Base-by-base conservation (phyloP, 202 grass and related monocot species). In the Musa balbisiana region DNA sequence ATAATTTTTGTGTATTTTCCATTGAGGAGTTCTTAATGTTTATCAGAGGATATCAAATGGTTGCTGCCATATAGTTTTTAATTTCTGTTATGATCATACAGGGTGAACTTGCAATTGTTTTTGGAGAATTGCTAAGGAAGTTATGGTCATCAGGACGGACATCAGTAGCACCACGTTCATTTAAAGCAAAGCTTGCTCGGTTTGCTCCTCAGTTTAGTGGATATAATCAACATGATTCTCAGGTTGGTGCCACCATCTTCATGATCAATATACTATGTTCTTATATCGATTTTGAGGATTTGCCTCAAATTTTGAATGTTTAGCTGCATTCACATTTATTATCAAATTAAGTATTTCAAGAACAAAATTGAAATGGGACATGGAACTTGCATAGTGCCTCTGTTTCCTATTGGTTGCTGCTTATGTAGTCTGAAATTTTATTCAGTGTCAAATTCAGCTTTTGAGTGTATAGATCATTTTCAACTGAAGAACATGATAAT, bases 221-320 rank as follows among this genome's bases (percentile, higher is more conserved):
- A 78, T 99, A 99, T 83, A 99, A 99, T 87, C 95, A 99, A 78
- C 95, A 99, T 80, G 95, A 99, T 86, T 99, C 95, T 82, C 95
- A 99, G 89, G 95, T 99, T 86, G 22, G 83, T 86, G 12, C 69
- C 70, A 59, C 13, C 23, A 55, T 29, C 59, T 55, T 52, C 53
- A 49, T 64, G 19, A 49, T 77, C 62, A 74, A 55, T 64, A 58
- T n/a, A 49, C 67, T 51, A 59, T 71, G 27, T 77, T 68, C 74
- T 65, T 15, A 49, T 77, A 29, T 6, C 11, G 10, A 1, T 52
- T 24, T 6, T 52, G 60, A 60, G 33, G 33, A 22, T 24, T 8
- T 76, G 9, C 19, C 24, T 51, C 1, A 2, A 62, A 49, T 50
- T 69, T 69, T 69, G 33, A 10, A n/a, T 50, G 19, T 16, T 49